Percentiles rank a stretch among this genome's conserved stretches.
phyloP scores from a whole-genome alignment of 192 early-diverging fungal genomes.

The Entrophospora sp. region DNA sequence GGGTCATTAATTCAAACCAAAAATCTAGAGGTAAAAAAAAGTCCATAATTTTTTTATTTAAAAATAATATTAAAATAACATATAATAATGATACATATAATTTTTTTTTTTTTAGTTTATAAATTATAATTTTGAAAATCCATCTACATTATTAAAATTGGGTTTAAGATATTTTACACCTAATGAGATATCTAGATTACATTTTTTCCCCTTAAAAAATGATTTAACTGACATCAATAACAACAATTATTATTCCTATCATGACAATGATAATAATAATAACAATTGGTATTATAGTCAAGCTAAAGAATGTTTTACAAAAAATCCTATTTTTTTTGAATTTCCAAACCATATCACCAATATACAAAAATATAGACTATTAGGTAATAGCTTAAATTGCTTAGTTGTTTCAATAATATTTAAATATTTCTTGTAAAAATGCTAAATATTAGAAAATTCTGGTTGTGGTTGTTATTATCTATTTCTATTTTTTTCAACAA shows the following conservation, averaged over 20 bases:
- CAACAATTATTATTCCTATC: not conserved
- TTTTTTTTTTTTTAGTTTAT: constrained; percentile 24
- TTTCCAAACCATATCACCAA: constrained; percentile 59
- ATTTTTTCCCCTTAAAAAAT: constrained; percentile 60
- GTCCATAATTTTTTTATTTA: not conserved
- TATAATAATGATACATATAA: not conserved
- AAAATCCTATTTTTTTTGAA: constrained; percentile 28
- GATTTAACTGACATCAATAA: not conserved
- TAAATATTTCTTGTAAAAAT: too few relatives aligned
- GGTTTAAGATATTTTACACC: constrained; percentile 80
- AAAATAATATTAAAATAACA: not conserved
- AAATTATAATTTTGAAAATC: constrained; percentile 54
- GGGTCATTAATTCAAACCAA: constrained; percentile 75
- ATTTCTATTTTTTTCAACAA: too few relatives aligned
- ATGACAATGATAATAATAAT: constrained; percentile 13
- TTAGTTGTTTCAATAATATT: constrained; percentile 73
- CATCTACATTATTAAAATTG: constrained; percentile 52
- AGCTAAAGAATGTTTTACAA: constrained; percentile 41
- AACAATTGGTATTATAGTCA: constrained; percentile 32
- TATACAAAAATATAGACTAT: constrained; percentile 62
- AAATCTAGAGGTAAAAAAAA: constrained; percentile 45
- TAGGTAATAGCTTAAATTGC: constrained; percentile 85
- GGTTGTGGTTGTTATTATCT: too few relatives aligned
- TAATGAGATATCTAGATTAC: constrained; percentile 68
- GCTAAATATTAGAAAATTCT: too few relatives aligned